These are phyloP conservation scores for Nicotiana rustica DNA, from an alignment of 305 asterid genomes.

Conservation along the genomic window DNA sequence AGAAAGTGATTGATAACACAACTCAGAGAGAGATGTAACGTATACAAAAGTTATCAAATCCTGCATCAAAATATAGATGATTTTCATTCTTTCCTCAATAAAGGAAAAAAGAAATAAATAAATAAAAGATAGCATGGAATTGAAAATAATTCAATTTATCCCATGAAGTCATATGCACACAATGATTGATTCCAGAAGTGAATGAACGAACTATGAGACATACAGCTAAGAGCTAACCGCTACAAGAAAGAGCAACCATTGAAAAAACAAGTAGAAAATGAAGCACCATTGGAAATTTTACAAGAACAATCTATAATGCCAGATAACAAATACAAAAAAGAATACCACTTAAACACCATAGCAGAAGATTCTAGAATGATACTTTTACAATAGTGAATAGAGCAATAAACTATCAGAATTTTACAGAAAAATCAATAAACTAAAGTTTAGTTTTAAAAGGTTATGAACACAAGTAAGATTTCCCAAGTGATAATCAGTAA, in stretches of 20 bases:
- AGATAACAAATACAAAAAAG: too few relatives aligned
- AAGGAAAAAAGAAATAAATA: not conserved
- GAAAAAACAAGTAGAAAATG: not conserved
- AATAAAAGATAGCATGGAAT: not conserved
- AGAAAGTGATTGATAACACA: slow-evolving; percentile 19
- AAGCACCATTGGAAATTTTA: not conserved
- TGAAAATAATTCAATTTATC: not conserved
- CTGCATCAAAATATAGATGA: slow-evolving; percentile 24
- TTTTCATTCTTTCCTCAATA: not conserved
- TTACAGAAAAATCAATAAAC: too few relatives aligned
- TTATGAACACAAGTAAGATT: too few relatives aligned
- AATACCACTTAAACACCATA: too few relatives aligned
- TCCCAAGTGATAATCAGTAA: too few relatives aligned
- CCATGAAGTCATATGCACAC: slow-evolving; percentile 24
- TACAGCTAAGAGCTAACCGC: not conserved
- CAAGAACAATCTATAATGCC: not conserved
- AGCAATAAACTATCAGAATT: too few relatives aligned
- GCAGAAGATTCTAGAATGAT: too few relatives aligned
- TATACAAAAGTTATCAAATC: slow-evolving; percentile 12
- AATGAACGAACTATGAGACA: not conserved
- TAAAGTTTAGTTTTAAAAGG: too few relatives aligned
- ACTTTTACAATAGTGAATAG: too few relatives aligned
- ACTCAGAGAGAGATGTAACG: not conserved
- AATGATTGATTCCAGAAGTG: not conserved
- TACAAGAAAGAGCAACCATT: slow-evolving; percentile 6